Base-by-base conservation (phyloP, 352 stramenopile species). In the Phytophthora palmivora region DNA sequence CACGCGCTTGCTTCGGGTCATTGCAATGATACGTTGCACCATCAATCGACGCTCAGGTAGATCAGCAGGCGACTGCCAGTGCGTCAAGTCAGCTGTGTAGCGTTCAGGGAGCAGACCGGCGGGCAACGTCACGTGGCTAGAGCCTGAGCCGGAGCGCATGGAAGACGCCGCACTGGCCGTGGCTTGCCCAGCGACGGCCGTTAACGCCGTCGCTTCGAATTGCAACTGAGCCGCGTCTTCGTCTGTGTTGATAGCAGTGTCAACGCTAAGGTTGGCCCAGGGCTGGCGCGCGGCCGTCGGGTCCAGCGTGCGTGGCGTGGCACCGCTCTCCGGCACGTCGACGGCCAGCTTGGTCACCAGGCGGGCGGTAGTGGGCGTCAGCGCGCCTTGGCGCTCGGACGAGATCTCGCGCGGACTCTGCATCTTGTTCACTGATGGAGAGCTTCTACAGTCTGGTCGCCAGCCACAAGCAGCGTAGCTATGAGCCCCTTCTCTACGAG, bases 1-100 rank as follows among this genome's bases (percentile, higher is more conserved):
- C 22, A 51, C 67, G 33, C 64, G 88, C 61, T 91, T 91, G 60
- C 76, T 87, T 39, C 81, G 75, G 3, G 87, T 95, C 84, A 95
- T 93, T 30, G 84, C 84, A 58, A 95, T 95, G 66, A 95, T 95
- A 26, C 87, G 82, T 65, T 95, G 87, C 6, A 95, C 87, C 87
- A 95, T 93, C 2, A 95, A 72, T 0, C 87, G 66, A 0, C 87
- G 84, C 57, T 95, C 87, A 0, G 87, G 87, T 1, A 95, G 68
- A 60, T 95, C 87, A 0, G 77, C 82, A 8, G 84, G 82, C n/a
- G 84, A 91, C 74, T 95, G 87, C 87, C 87, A 95, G 53, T 93
- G 87, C 8, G 84, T 72, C 33, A 95, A 52, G 45, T 95, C 87
- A 3, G 79, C 68, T 10, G 87, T 93, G 62, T 93, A 95, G 1